Percentiles rank a stretch among this genome's conserved stretches.
phyloP scores from a whole-genome alignment of 2,329 filamentous ascomycete species.

The Xylariaceae sp. region DNA sequence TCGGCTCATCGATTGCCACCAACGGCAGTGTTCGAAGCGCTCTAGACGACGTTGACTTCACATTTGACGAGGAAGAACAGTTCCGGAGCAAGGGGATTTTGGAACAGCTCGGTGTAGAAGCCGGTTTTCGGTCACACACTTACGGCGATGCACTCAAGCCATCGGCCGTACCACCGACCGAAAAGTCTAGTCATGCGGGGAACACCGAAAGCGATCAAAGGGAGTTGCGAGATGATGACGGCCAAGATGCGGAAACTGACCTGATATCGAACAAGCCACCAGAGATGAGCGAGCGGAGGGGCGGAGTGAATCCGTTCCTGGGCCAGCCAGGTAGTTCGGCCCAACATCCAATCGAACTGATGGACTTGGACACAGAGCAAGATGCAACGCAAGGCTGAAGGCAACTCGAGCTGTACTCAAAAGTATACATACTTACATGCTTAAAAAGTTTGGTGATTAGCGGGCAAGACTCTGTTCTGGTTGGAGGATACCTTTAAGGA shows the following conservation, averaged over 20 bases:
- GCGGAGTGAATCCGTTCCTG: slow-evolving; percentile 25
- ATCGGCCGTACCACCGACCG: slow-evolving; percentile 5
- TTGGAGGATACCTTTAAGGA: too few species aligned
- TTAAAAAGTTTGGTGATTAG: too few species aligned
- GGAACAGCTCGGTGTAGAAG: not conserved
- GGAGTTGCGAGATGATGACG: slow-evolving; percentile 13
- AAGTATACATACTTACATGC: too few species aligned
- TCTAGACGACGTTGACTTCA: slow-evolving; percentile 24
- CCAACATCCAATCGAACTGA: slow-evolving; percentile 25
- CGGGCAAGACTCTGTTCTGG: too few species aligned
- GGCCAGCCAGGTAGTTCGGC: slow-evolving; percentile 16
- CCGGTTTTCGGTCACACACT: slow-evolving; percentile 8
- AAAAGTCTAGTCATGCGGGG: not conserved
- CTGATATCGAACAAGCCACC: slow-evolving; percentile 27
- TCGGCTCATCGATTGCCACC: slow-evolving; percentile 29
- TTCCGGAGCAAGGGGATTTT: slow-evolving; percentile 6
- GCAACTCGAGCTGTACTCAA: too few species aligned
- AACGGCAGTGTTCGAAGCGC: slow-evolving; percentile 23
- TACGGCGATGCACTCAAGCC: slow-evolving; percentile 19
- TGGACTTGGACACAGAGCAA: slow-evolving; percentile 34
- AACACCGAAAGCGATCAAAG: slow-evolving; percentile 1
- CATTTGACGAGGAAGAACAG: slow-evolving; percentile 15
- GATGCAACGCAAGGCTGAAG: slow-evolving; percentile 4
- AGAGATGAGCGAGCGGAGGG: slow-evolving; percentile 41
- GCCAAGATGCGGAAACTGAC: slow-evolving; percentile 11